phyloP scores from a whole-genome alignment of 2,329 filamentous ascomycete genomes.

The Aureobasidium uvarum region DNA sequence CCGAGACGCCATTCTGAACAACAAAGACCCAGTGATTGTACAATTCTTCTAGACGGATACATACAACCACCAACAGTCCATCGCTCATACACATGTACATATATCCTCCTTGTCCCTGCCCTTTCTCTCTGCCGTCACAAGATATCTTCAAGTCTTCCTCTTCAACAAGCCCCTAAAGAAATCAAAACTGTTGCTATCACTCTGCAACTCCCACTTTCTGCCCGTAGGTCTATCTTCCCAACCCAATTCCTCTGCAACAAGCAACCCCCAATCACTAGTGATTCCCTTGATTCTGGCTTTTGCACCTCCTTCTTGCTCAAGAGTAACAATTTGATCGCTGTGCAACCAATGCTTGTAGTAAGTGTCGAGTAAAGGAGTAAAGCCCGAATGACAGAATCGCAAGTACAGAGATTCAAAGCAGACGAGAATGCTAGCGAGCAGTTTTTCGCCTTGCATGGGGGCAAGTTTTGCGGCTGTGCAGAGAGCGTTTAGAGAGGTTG shows the following conservation, averaged over 20 bases:
- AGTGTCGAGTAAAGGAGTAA: slow-evolving; percentile 69
- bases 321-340: slow-evolving; percentile 62
- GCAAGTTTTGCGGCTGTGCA: slow-evolving; percentile 50
- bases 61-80: too few species aligned
- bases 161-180: slow-evolving; percentile 87
- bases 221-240: slow-evolving; percentile 71
- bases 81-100: neutral
- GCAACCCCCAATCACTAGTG: slow-evolving; percentile 83
- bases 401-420: slow-evolving; percentile 74
- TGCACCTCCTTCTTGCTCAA: slow-evolving; percentile 76
- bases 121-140: neutral
- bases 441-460: slow-evolving; percentile 69
- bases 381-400: slow-evolving; percentile 72
- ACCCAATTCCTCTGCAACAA: slow-evolving; percentile 80
- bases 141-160: slow-evolving; percentile 55
- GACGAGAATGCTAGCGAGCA: slow-evolving; percentile 77
- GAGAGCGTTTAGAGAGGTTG: slow-evolving; percentile 78
- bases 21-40: too few species aligned
- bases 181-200: slow-evolving; percentile 97
- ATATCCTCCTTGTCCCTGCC: neutral
- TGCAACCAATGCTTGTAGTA: slow-evolving; percentile 91
- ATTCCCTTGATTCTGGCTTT: slow-evolving; percentile 80
- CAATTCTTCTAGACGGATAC: too few species aligned
- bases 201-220: slow-evolving; percentile 79
- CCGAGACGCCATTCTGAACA: too few species aligned